These are phyloP conservation scores for Candida sanyaensis DNA, from an alignment of 1,139 yeast genomes.

Conservation along the genomic window DNA sequence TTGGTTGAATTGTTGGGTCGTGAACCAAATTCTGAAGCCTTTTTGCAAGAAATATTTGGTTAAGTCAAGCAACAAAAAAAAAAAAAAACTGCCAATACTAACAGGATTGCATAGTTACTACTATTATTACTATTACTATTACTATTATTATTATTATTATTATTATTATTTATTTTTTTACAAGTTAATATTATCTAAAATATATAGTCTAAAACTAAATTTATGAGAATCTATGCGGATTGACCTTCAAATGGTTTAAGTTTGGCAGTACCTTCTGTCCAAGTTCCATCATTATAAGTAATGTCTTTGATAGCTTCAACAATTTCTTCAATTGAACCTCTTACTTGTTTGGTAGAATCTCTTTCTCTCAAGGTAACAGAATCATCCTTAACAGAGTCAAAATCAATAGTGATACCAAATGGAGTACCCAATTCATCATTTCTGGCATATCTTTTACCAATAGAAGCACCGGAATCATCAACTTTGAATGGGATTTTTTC, in stretches of 20 bases:
- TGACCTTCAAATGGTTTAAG: slow-evolving; percentile 65
- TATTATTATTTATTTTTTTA: neutral
- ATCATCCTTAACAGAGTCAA: slow-evolving; percentile 86
- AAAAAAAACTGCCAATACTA: neutral
- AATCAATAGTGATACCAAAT: slow-evolving; percentile 97
- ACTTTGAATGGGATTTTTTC: slow-evolving; percentile 92
- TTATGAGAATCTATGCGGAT: slow-evolving; percentile 17
- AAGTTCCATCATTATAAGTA: slow-evolving; percentile 70
- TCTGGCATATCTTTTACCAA: slow-evolving; percentile 98
- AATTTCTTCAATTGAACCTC: slow-evolving; percentile 83
- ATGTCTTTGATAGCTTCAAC: slow-evolving; percentile 76
- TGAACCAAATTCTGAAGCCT: slow-evolving; percentile 71
- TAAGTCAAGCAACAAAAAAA: slow-evolving; percentile 1
- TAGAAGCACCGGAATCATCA: slow-evolving; percentile 96
- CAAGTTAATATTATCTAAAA: slow-evolving; percentile 5
- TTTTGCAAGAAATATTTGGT: slow-evolving; percentile 56
- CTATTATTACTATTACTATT: no score
- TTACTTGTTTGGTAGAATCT: slow-evolving; percentile 94
- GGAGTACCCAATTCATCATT: slow-evolving; percentile 99
- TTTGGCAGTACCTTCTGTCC: slow-evolving; percentile 83
- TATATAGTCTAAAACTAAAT: neutral
- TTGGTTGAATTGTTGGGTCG: slow-evolving; percentile 72
- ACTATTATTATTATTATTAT: no score
- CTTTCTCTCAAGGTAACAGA: slow-evolving; percentile 97
- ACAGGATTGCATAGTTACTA: neutral